Evolutionary conservation across 1,139 yeast genomes (phyloP).

Genomic region (Yamadazyma membranifaciens): DNA sequence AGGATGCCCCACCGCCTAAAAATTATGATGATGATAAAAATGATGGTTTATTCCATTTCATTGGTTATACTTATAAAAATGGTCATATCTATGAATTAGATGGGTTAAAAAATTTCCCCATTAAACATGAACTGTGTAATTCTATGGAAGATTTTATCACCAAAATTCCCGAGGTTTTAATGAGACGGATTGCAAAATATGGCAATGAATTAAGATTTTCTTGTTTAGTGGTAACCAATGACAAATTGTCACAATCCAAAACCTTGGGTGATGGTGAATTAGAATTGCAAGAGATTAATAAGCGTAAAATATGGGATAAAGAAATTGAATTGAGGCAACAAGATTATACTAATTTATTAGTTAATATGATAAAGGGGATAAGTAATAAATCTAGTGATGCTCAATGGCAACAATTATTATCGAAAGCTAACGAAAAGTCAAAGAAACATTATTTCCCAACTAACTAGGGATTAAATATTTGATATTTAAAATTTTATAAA

Average conservation of each 20-base stretch:
- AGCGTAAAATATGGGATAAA: slow-evolving; percentile 37
- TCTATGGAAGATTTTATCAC: slow-evolving; percentile 41
- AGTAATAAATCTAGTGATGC: slow-evolving; percentile 34
- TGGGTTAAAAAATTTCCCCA: slow-evolving; percentile 61
- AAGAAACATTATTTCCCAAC: neutral
- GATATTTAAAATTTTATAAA: neutral
- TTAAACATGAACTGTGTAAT: slow-evolving; percentile 47
- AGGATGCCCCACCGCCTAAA: slow-evolving; percentile 29
- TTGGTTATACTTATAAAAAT: slow-evolving; percentile 50
- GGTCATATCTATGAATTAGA: slow-evolving; percentile 63
- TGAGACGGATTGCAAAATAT: slow-evolving; percentile 45
- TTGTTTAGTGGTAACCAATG: slow-evolving; percentile 54
- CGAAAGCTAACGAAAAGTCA: slow-evolving; percentile 24
- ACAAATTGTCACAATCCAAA: slow-evolving; percentile 41
- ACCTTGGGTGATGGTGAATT: slow-evolving; percentile 36
- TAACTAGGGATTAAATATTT: slow-evolving; percentile 1
- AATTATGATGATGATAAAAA: slow-evolving; percentile 40
- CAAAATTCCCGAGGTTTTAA: slow-evolving; percentile 44
- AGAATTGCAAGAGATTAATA: slow-evolving; percentile 28
- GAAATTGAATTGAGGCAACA: slow-evolving; percentile 52
- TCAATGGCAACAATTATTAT: slow-evolving; percentile 44
- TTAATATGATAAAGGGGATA: slow-evolving; percentile 44
- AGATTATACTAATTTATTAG: slow-evolving; percentile 54
- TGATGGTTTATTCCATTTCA: slow-evolving; percentile 62
- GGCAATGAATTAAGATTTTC: slow-evolving; percentile 58